Conservation (phyloP, 129 eudicot species). For the Flaveria brownii region DNA sequence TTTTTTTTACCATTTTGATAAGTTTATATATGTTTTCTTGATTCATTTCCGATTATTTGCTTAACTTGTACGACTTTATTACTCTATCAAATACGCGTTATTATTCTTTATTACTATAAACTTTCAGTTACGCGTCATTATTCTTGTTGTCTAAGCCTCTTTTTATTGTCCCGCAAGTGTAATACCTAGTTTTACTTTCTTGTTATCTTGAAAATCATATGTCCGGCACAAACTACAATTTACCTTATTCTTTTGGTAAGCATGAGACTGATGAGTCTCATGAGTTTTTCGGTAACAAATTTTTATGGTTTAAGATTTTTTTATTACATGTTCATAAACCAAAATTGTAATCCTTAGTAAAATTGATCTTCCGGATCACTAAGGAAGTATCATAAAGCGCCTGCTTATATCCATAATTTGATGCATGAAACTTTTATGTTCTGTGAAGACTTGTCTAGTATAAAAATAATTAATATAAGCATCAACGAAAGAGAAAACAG, state of each 20-base stretch:
- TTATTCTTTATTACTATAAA: neutral
- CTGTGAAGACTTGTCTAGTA: too few relatives aligned
- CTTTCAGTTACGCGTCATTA: neutral
- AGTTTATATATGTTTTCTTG: conserved; percentile 16
- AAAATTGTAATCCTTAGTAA: neutral
- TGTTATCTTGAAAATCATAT: too few relatives aligned
- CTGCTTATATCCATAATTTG: neutral
- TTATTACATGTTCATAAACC: neutral
- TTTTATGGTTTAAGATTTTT: too few relatives aligned
- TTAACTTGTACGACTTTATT: neutral
- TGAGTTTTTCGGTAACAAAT: too few relatives aligned
- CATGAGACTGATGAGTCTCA: too few relatives aligned
- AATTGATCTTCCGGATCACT: neutral
- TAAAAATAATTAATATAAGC: neutral
- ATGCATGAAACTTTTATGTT: neutral
- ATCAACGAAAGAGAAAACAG: neutral
- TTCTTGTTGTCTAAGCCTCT: neutral
- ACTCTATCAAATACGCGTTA: neutral
- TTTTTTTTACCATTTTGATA: conserved; percentile 29
- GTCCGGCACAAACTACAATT: too few relatives aligned
- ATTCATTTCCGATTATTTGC: neutral
- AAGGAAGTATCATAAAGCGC: neutral
- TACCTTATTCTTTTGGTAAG: too few relatives aligned
- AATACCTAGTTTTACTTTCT: neutral
- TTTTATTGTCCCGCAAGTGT: neutral